A percentile compares a stretch with the other conserved stretches of the same genome.
Evolutionary conservation across 371 early-diverging fungal genomes (phyloP).

Genomic region (Capniomyces stellatus): DNA sequence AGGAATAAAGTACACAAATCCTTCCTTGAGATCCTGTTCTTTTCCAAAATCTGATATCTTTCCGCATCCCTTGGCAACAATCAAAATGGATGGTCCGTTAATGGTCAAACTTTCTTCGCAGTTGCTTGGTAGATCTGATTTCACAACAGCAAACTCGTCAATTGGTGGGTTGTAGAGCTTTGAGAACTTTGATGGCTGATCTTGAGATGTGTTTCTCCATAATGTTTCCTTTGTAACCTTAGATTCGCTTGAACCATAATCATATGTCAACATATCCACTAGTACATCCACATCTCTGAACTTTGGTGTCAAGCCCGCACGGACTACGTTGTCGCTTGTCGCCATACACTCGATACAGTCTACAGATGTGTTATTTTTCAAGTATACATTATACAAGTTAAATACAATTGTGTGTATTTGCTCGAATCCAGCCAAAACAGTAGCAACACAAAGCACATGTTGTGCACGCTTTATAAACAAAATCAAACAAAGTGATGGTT

Average conservation of each 20-base stretch:
- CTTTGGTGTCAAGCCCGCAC: constrained; percentile 96
- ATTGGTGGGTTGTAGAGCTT: constrained; percentile 87
- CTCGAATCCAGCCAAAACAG: no score
- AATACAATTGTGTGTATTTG: no score
- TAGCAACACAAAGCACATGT: no score
- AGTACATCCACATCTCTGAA: constrained; percentile 88
- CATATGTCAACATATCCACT: constrained; percentile 82
- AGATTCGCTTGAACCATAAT: constrained; percentile 49
- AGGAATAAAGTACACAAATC: constrained; percentile 41
- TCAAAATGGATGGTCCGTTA: constrained; percentile 69
- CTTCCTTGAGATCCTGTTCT: constrained; percentile 12
- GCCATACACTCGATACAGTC: constrained; percentile 98
- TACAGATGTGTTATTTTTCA: no score
- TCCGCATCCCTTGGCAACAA: constrained; percentile 64
- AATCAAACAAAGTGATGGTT: no score
- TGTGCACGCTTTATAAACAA: no score
- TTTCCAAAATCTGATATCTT: constrained; percentile 4
- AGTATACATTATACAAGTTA: no score
- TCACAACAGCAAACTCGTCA: constrained; percentile 75
- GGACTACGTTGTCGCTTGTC: constrained; percentile 89
- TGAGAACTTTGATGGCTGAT: constrained; percentile 21
- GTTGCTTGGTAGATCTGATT: constrained; percentile 30
- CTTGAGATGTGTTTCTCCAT: constrained; percentile 14
- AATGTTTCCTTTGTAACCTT: constrained; percentile 43
- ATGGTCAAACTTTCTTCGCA: constrained; percentile 31